Percentiles rank a stretch among this genome's conserved stretches.
phyloP scores from a whole-genome alignment of 805 yeast species.

The Metschnikowia drakensbergensis region DNA sequence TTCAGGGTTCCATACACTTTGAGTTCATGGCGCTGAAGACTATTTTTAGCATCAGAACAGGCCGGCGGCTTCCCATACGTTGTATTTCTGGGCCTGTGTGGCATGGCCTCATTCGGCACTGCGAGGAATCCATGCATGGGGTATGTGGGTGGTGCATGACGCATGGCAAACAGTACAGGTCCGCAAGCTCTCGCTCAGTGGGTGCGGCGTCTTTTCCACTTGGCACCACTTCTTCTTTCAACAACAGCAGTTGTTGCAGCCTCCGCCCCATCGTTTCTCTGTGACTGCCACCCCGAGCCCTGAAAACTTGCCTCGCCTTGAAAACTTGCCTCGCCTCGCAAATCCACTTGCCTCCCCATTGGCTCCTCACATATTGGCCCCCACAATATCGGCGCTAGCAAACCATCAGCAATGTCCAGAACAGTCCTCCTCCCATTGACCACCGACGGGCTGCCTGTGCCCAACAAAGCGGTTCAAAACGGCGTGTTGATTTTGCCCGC shows the following conservation, averaged over 20 bases:
- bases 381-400: no score
- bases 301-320: no score
- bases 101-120: not conserved
- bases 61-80: no score
- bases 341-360: not conserved
- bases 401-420: constrained; percentile 9
- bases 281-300: no score
- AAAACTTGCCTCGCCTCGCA: no score
- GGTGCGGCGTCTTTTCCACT: not conserved
- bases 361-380: not conserved
- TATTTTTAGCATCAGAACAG: no score
- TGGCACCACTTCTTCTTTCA: not conserved
- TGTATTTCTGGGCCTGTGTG: not conserved
- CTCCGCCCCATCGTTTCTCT: no score
- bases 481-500: constrained; percentile 55
- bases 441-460: constrained; percentile 46
- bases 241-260: not conserved
- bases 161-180: constrained; percentile 1
- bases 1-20: not conserved
- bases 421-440: constrained; percentile 46
- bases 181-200: constrained; percentile 2
- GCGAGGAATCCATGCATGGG: constrained; percentile 1
- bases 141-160: constrained; percentile 1
- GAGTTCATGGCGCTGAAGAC: not conserved
- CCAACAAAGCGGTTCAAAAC: constrained; percentile 29